Evolutionary conservation across 139 green algal species (phyloP), one percentile per base, ranked within the genome.

Genomic region (Chlamydomonas sp.): DNA sequence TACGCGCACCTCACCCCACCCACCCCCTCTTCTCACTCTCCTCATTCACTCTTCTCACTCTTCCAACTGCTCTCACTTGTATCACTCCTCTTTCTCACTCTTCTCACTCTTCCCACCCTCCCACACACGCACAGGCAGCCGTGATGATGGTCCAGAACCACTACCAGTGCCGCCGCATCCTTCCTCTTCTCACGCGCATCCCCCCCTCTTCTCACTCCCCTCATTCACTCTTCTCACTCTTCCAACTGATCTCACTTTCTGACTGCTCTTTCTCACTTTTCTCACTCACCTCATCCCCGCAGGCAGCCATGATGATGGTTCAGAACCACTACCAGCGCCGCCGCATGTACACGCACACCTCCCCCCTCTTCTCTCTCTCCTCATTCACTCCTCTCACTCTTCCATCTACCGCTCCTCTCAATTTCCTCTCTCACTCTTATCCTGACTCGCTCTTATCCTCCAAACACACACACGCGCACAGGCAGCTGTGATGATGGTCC

Each of bases 301-400:
- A 54, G 43, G 43, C 16, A 54, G 43, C 20, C 73, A 80, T 50
- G 78, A 86, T 86, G 80, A 66, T 77, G 58, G 49, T 85, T 39
- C 83, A 88, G 72, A 88, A 89, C 79, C 80, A 81, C 65, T 97
- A 96, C 75, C 91, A 97, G 79, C 73, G 84, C 34, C 75, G 82
- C 20, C 81, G 91, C 29, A 91, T 97, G 88, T 97, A 94, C 79
- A 93, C 88, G 3, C 83, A 87, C 43, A 91, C 95, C 47, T 54
- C 13, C 43, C 36, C 91, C 20, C 80, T 96, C 43, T 54, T 54
- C 43, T 54, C 16, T 20, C 13, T 13, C 43, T 54, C n/a, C 20
- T 54, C 43, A 54, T 54, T 20, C 43, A 54, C 16, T 54, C 20
- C 43, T 54, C 16, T 54, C 20, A 54, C 43, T 54, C 13, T 20